Conservation (phyloP, 2,329 filamentous ascomycete genomes). For the Colletotrichum neosansevieriae region DNA sequence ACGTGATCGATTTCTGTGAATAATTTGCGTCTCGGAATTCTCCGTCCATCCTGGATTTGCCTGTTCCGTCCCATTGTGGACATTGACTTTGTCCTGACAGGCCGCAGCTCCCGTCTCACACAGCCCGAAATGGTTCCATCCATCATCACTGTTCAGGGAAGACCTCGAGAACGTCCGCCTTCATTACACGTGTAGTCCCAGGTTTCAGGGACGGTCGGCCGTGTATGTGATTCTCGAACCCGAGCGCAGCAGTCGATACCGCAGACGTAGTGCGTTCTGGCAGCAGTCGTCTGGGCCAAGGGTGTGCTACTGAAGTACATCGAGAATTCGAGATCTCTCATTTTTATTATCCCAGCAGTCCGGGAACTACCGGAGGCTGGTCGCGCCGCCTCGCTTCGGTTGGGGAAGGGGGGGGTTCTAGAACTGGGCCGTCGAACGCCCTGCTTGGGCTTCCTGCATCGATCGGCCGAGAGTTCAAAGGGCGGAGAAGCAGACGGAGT, state of each 20-base stretch:
- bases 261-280: conserved; percentile 14
- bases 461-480: conserved; percentile 13
- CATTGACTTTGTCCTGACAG: conserved; percentile 23
- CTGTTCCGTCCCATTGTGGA: background rate
- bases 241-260: background rate
- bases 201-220: conserved; percentile 6
- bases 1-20: background rate
- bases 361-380: conserved; percentile 6
- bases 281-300: conserved; percentile 15
- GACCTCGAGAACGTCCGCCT: background rate
- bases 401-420: background rate
- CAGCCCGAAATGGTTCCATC: background rate
- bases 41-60: conserved; percentile 1
- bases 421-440: conserved; percentile 1
- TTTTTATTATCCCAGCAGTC: background rate
- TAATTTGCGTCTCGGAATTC: background rate
- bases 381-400: conserved; percentile 9
- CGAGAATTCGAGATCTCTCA: conserved; percentile 35
- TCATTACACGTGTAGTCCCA: background rate
- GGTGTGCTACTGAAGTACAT: background rate
- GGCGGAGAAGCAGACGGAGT: background rate
- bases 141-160: conserved; percentile 12
- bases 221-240: background rate
- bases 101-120: background rate
- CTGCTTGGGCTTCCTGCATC: conserved; percentile 1